Base-by-base conservation (phyloP, 1,284 basidiomycete genomes). In the Irpex sp. region DNA sequence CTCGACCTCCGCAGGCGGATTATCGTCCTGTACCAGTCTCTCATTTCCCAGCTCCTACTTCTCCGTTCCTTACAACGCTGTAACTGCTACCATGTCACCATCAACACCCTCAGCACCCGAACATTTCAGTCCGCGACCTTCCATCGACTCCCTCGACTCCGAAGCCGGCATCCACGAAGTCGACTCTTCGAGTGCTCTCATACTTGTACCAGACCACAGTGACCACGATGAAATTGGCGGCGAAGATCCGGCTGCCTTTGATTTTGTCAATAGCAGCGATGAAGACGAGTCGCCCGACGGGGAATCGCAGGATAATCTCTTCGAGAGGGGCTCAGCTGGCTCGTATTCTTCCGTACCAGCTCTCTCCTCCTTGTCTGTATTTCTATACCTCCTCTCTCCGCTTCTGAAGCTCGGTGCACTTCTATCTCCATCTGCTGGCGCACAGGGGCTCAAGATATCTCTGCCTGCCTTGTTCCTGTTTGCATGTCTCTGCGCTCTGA, bases 381-480 rank as follows among this genome's bases (percentile, higher is more conserved):
- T 90, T 68, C 75, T 90, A 8, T 87, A 89, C 72, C 83, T 91
- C 61, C 75, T 89, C 58, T 75, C 83, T 3, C 87, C 88, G 4
- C 85, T 81, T 68, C 78, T 90, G 65, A 87, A 84, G 68, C 79
- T 91, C 37, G 88, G 89, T 16, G 86, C 87, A 33, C 77, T 90
- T 62, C 75, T 85, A 56, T 47, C 62, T n/a, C n/a, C 62, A 33
- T 57, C 59, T 28, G 79, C 82, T 8, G 77, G 79, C 62, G 75
- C 75, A 47, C 68, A 80, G n/a, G 77, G 82, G 0, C 71, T 86
- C 28, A 77, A 78, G 65, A 75, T 78, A 16, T 78, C 79, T 1
- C 72, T 90, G 33, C 74, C 81, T n/a, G 74, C 77, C 0, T 72
- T 90, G 5, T 58, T 84, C 35, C 66, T 80, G 28, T 85, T 85